Evolutionary conservation across 2,329 filamentous ascomycete genomes (phyloP).

Genomic region (Aspergillus vadensis): DNA sequence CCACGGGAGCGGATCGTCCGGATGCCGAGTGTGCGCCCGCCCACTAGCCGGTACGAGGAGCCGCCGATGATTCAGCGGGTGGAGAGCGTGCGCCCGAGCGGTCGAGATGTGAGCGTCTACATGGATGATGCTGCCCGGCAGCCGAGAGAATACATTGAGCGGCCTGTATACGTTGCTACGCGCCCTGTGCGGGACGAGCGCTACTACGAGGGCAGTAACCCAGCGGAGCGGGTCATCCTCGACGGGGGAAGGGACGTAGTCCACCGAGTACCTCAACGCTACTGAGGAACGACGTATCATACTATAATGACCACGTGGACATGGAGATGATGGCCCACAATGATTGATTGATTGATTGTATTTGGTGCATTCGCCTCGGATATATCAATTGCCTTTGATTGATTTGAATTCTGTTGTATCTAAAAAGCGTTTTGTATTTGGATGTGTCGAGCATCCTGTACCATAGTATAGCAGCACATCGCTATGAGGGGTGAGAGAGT

Average conservation of each 20-base stretch:
- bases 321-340: background rate
- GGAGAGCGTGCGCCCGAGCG: conserved; percentile 47
- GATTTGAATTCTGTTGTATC: background rate
- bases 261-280: conserved; percentile 38
- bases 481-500: no score
- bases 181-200: conserved; percentile 38
- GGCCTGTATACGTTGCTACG: conserved; percentile 44
- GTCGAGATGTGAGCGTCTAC: conserved; percentile 46
- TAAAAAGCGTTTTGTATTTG: background rate
- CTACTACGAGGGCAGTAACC: conserved; percentile 41
- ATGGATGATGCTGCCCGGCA: conserved; percentile 41
- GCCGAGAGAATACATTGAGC: conserved; percentile 53
- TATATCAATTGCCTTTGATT: no score
- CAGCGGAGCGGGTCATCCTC: conserved; percentile 30
- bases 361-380: no score
- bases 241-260: conserved; percentile 34
- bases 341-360: background rate
- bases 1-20: conserved; percentile 59
- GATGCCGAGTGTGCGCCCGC: conserved; percentile 61
- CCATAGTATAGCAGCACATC: no score
- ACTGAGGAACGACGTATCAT: conserved; percentile 26
- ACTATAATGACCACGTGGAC: background rate
- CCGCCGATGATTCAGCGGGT: conserved; percentile 43
- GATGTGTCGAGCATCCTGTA: no score
- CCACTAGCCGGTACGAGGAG: conserved; percentile 48